Evolutionary conservation across 768 basidiomycete genomes (phyloP).

Genomic region (Lactarius pseudohatsudake): DNA sequence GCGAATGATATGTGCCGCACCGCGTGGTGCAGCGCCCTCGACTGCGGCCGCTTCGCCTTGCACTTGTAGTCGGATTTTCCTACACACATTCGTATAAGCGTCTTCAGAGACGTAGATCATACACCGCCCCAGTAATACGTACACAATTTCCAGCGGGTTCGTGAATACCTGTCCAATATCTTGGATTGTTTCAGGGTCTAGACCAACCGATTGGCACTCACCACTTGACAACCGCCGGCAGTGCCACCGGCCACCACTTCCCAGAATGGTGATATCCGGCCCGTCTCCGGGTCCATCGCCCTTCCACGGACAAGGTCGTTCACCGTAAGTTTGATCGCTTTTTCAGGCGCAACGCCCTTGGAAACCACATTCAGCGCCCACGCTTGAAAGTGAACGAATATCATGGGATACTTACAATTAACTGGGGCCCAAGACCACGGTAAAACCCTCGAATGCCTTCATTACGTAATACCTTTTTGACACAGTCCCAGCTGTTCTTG

Average conservation of each 20-base stretch:
- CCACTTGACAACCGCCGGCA: conserved; percentile 98
- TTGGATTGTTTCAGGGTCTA: conserved; percentile 8
- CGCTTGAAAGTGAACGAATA: not conserved
- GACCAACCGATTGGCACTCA: conserved; percentile 45
- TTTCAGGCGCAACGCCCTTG: conserved; percentile 93
- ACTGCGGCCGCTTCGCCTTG: conserved; percentile 92
- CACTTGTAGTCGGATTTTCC: conserved; percentile 92
- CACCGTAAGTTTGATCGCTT: conserved; percentile 97
- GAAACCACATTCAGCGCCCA: not conserved
- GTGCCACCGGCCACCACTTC: conserved; percentile 89
- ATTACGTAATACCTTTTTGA: conserved; percentile 88
- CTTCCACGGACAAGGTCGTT: conserved; percentile 86
- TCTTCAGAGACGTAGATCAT: not conserved
- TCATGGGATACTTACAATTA: conserved; percentile 57
- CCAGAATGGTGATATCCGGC: conserved; percentile 88
- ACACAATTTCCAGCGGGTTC: conserved; percentile 96
- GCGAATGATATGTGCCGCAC: conserved; percentile 89
- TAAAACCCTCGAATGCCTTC: conserved; percentile 97
- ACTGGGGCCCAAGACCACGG: conserved; percentile 91
- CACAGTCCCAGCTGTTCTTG: conserved; percentile 95
- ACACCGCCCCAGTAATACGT: conserved; percentile 34
- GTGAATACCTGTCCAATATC: conserved; percentile 73
- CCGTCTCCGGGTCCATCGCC: conserved; percentile 93
- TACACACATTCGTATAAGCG: conserved; percentile 34
- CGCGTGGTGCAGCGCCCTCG: conserved; percentile 77